Evolutionary conservation across 495 filamentous ascomycete species (phyloP).

Genomic region (Mycothermus thermophilus): DNA sequence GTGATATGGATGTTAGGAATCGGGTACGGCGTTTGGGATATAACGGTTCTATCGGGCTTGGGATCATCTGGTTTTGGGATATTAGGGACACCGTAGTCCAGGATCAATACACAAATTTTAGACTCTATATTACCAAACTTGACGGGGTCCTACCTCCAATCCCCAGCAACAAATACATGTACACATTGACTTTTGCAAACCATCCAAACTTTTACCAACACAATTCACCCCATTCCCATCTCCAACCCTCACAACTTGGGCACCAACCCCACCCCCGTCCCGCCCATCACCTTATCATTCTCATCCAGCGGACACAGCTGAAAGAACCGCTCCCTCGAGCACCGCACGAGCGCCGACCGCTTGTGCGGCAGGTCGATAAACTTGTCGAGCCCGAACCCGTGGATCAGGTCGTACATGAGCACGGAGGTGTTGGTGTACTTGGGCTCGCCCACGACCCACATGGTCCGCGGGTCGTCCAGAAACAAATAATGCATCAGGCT

Average conservation of each 20-base stretch:
- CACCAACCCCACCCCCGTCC: constrained; percentile 30
- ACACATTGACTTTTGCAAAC: too few species aligned
- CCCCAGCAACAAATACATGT: too few species aligned
- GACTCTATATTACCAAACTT: too few species aligned
- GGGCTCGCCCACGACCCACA: constrained; percentile 50
- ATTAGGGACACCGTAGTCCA: too few species aligned
- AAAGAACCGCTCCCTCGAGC: constrained; percentile 54
- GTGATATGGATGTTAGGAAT: not conserved
- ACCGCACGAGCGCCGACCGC: constrained; percentile 45
- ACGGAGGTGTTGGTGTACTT: constrained; percentile 45
- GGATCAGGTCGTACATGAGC: constrained; percentile 50
- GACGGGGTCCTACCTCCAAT: too few species aligned
- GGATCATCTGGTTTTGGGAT: not conserved
- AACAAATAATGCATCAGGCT: constrained; percentile 57
- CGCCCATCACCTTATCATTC: constrained; percentile 33
- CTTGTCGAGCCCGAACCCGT: constrained; percentile 50
- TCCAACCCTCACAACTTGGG: constrained; percentile 26
- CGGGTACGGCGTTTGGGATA: constrained; percentile 1
- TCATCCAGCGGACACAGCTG: constrained; percentile 47
- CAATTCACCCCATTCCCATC: not conserved
- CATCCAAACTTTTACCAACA: too few species aligned
- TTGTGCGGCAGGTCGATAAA: constrained; percentile 55
- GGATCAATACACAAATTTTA: too few species aligned
- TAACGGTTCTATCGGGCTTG: too few species aligned
- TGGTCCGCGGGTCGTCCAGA: constrained; percentile 54